These are phyloP conservation scores for Pinus taeda DNA, from an alignment of 75 land plant genomes.

Conservation along the genomic window DNA sequence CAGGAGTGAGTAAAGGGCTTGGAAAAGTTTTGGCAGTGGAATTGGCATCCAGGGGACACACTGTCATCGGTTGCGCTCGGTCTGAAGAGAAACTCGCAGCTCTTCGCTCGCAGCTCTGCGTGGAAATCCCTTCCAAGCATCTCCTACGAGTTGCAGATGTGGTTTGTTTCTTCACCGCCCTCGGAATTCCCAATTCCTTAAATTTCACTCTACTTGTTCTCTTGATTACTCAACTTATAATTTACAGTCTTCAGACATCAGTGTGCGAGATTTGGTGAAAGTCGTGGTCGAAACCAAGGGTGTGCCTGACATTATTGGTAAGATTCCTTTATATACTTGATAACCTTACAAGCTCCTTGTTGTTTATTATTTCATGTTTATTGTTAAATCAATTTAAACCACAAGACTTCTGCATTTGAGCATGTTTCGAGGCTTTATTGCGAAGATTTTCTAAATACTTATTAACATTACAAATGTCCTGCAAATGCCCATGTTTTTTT, in stretches of 20 bases:
- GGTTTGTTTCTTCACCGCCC: constrained; percentile 15
- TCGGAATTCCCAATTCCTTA: not conserved
- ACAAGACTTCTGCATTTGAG: too few species aligned
- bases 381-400: too few species aligned
- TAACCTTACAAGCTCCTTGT: not conserved
- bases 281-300: constrained; percentile 47
- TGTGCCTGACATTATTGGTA: constrained; percentile 84
- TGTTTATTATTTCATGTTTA: too few species aligned
- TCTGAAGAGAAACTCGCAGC: constrained; percentile 37
- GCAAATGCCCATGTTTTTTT: too few species aligned
- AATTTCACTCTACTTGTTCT: not conserved
- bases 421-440: too few species aligned
- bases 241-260: constrained; percentile 56
- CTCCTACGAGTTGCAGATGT: constrained; percentile 38
- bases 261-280: constrained; percentile 61
- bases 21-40: constrained; percentile 72
- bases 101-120: constrained; percentile 32
- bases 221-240: not conserved
- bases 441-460: too few species aligned
- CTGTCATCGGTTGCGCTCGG: constrained; percentile 67
- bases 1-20: constrained; percentile 74
- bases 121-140: constrained; percentile 15
- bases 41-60: constrained; percentile 68
- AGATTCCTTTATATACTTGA: not conserved
- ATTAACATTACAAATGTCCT: too few species aligned